Base-by-base conservation (phyloP, 306 rosid genomes). In the Cucumis cinereus region DNA sequence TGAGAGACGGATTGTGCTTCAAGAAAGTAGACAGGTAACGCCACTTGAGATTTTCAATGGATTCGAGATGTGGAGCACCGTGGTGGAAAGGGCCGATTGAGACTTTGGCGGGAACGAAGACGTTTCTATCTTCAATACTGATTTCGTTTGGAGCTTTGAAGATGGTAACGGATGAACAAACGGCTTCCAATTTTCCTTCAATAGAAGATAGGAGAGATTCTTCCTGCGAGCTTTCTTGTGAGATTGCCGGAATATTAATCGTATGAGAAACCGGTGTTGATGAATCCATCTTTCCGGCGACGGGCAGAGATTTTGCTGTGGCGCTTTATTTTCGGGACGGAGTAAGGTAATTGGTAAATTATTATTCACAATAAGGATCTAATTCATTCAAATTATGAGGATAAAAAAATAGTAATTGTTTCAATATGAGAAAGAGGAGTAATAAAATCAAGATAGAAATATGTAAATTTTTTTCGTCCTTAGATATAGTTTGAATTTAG, bases 41-140 rank as follows among this genome's bases (percentile, higher is more conserved):
- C 94, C 87, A 87, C 83, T 87, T 89, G 4, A 61, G 79, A 6
- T 78, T 73, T 73, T 84, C 87, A 71, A 78, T 66, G 2, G 22
- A 9, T 66, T 60, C 72, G 2, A 85, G 82, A 6, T 16, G 41
- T 8, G 6, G 9, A 0, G 38, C 72, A 6, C 47, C 78, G 10
- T 84, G 77, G 60, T 89, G 91, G 20, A 84, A 45, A 67, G 90
- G 94, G 10, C 94, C 94, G 55, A 87, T 87, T 62, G 89, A 83
- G 53, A 86, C 79, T 75, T 60, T 36, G 30, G 55, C 55, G 0
- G 91, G 91, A 16, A 49, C 57, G 24, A 79, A 84, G 16, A 64
- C 28, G 11, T 20, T 55, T 36, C 23, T 49, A 20, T 80, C 59
- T 47, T 26, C 24, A 16, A 10, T 22, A 11, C 35, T 68, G 26